Evolutionary conservation across 75 land plant species (phyloP).

Genomic region (Sequoiadendron giganteum): DNA sequence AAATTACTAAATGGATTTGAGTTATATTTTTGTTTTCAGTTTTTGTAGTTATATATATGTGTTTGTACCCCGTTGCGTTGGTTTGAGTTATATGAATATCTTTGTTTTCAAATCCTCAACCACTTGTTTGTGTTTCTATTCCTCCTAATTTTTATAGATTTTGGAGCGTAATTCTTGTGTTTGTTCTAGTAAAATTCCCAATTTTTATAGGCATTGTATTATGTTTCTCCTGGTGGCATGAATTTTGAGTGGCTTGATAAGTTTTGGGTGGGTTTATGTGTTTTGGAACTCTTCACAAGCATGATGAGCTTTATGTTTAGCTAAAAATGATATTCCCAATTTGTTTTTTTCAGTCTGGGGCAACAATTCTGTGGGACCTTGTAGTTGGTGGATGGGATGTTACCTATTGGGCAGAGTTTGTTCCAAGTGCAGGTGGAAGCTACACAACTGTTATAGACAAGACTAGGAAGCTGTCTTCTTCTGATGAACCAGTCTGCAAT

Average conservation of each 20-base stretch:
- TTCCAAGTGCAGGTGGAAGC: slow-evolving; percentile 55
- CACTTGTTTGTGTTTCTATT: not conserved
- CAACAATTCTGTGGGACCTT: slow-evolving; percentile 82
- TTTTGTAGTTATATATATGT: no score
- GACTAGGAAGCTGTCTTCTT: slow-evolving; percentile 36
- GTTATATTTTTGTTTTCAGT: not conserved
- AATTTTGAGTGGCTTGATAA: not conserved
- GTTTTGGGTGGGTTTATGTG: not conserved
- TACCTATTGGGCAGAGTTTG: slow-evolving; percentile 84
- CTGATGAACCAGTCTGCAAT: slow-evolving; percentile 78
- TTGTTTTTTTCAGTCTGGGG: slow-evolving; percentile 49
- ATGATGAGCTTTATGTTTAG: not conserved
- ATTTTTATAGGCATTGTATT: not conserved
- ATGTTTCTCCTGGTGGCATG: not conserved
- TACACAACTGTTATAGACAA: slow-evolving; percentile 78
- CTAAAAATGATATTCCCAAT: not conserved
- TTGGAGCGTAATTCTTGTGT: no score
- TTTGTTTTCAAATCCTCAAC: not conserved
- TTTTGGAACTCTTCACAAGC: not conserved
- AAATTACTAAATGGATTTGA: not conserved
- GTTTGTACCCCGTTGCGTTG: not conserved
- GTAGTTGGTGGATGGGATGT: slow-evolving; percentile 88
- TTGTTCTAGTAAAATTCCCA: not conserved
- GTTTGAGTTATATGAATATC: not conserved
- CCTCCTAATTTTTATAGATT: not conserved